phyloP scores from a whole-genome alignment of 352 stramenopile species.

The Phytophthora citrophthora region DNA sequence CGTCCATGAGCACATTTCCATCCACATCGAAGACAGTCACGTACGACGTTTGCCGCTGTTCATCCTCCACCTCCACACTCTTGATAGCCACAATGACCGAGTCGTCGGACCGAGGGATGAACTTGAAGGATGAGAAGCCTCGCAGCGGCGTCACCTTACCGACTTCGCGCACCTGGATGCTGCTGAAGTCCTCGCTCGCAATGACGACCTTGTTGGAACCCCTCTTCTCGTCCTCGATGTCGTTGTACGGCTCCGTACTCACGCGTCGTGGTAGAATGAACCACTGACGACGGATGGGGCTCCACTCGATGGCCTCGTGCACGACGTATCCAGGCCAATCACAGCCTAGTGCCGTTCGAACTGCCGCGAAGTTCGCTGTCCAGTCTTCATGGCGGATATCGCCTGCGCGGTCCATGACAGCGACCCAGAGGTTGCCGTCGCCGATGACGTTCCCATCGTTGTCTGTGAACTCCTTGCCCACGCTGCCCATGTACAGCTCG shows the following conservation, averaged over 20 bases:
- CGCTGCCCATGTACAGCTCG: constrained; percentile 97
- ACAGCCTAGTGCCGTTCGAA: constrained; percentile 92
- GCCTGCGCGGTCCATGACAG: constrained; percentile 86
- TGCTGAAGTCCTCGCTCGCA: constrained; percentile 90
- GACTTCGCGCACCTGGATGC: constrained; percentile 82
- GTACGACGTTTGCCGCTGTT: constrained; percentile 92
- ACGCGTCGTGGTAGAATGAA: constrained; percentile 97
- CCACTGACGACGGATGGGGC: constrained; percentile 94
- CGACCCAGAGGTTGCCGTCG: constrained; percentile 98
- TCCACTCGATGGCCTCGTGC: constrained; percentile 98
- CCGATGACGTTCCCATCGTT: constrained; percentile 92
- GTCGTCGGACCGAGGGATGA: constrained; percentile 91
- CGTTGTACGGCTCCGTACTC: constrained; percentile 95
- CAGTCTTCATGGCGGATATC: constrained; percentile 94
- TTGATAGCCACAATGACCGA: constrained; percentile 93
- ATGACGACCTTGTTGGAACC: constrained; percentile 92
- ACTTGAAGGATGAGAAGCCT: constrained; percentile 96
- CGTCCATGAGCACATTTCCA: constrained; percentile 89
- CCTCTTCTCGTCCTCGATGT: constrained; percentile 94
- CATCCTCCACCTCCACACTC: constrained; percentile 91
- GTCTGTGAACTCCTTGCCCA: constrained; percentile 95
- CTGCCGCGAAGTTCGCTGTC: constrained; percentile 92
- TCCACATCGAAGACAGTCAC: constrained; percentile 94
- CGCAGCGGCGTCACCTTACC: constrained; percentile 85
- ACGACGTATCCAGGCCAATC: constrained; percentile 95